Evolutionary conservation across 768 basidiomycete genomes (phyloP).

Genomic region (Pholiota conissans): DNA sequence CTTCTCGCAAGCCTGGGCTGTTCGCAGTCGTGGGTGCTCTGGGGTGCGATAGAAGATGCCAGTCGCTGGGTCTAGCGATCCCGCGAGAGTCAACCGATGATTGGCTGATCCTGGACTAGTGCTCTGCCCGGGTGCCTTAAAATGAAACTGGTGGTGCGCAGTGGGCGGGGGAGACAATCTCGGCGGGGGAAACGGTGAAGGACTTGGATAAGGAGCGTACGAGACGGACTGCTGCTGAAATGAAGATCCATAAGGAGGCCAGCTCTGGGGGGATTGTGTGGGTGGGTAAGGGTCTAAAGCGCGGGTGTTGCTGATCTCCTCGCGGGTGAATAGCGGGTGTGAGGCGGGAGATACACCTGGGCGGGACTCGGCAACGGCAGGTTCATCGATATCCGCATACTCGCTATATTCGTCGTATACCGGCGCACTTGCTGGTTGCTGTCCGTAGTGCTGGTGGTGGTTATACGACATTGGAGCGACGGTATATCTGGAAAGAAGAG

Average conservation of each 20-base stretch:
- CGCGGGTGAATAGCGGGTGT: conserved; percentile 24
- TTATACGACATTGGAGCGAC: conserved; percentile 17
- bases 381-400: conserved; percentile 19
- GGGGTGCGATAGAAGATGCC: conserved; percentile 67
- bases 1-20: conserved; percentile 75
- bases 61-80: conserved; percentile 62
- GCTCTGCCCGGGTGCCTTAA: conserved; percentile 12
- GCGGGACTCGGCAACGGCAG: conserved; percentile 18
- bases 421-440: conserved; percentile 13
- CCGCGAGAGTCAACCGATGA: conserved; percentile 43
- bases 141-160: conserved; percentile 16
- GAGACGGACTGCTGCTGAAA: conserved; percentile 20
- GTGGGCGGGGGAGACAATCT: conserved; percentile 27
- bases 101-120: conserved; percentile 8
- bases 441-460: conserved; percentile 18
- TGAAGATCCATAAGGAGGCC: conserved; percentile 27
- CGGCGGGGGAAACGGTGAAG: conserved; percentile 30
- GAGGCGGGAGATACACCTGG: conserved; percentile 21
- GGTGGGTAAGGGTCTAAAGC: conserved; percentile 24
- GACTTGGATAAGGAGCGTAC: conserved; percentile 24
- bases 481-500: conserved; percentile 16
- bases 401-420: conserved; percentile 13
- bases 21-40: conserved; percentile 65
- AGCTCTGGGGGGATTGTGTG: conserved; percentile 19
- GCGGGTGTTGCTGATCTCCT: conserved; percentile 23